Conservation (phyloP, 169 alveolate species). For the Eimeria acervulina region DNA sequence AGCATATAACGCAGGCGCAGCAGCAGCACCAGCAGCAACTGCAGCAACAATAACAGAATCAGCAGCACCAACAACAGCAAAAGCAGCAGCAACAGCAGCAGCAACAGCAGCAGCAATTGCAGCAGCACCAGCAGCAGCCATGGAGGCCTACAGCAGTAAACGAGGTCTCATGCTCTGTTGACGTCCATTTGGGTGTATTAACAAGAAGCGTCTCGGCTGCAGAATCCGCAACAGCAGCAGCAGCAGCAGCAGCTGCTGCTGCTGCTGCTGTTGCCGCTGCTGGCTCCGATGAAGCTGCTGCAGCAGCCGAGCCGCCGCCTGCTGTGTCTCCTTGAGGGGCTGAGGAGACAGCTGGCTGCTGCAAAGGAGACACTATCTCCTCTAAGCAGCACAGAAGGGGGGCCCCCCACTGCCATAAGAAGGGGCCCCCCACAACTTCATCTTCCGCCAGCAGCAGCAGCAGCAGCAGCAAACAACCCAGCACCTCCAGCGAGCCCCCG, state of each 20-base stretch:
- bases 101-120: slow-evolving; percentile 13
- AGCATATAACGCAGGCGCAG: too few relatives aligned
- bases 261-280: too few relatives aligned
- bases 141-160: slow-evolving; percentile 8
- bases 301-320: not conserved
- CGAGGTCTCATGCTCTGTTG: not conserved
- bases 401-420: slow-evolving; percentile 5
- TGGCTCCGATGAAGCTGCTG: slow-evolving; percentile 4
- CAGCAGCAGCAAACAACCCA: not conserved
- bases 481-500: not conserved
- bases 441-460: not conserved
- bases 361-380: not conserved
- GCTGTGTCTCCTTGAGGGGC: not conserved
- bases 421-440: not conserved
- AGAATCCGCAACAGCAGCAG: not conserved
- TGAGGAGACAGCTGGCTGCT: not conserved
- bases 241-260: too few relatives aligned
- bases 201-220: not conserved
- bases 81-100: slow-evolving; percentile 29
- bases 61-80: not conserved
- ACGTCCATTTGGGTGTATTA: slow-evolving; percentile 3
- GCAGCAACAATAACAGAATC: too few relatives aligned
- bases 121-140: slow-evolving; percentile 32
- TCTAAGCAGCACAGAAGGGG: slow-evolving; percentile 6
- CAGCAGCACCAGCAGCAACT: too few relatives aligned